Percentiles rank a stretch among this genome's conserved stretches.
These are phyloP conservation scores for Claviceps lovelessii DNA, from an alignment of 2,329 filamentous ascomycete species.

Conservation along the genomic window DNA sequence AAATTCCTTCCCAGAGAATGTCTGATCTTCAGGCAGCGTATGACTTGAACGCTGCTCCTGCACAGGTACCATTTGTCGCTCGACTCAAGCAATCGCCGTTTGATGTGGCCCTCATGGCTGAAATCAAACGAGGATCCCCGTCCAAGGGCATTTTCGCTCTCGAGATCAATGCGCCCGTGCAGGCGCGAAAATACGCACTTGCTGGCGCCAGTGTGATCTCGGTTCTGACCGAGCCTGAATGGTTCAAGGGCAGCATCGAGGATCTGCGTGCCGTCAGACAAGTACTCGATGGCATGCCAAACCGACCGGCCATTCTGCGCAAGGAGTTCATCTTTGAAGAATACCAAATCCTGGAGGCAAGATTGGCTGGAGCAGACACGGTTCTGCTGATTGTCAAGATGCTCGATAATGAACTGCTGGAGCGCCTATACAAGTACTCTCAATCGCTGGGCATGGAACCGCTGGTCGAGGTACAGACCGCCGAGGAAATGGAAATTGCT, in stretches of 20 bases:
- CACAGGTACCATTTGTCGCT: slow-evolving; percentile 65
- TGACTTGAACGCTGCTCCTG: slow-evolving; percentile 69
- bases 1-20: slow-evolving; percentile 69
- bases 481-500: slow-evolving; percentile 81
- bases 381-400: slow-evolving; percentile 97
- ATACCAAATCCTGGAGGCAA: slow-evolving; percentile 91
- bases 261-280: slow-evolving; percentile 78
- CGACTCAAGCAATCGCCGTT: slow-evolving; percentile 71
- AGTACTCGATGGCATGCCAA: slow-evolving; percentile 79
- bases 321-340: slow-evolving; percentile 98
- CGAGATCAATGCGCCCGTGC: slow-evolving; percentile 72
- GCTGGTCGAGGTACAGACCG: slow-evolving; percentile 88
- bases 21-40: slow-evolving; percentile 78
- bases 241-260: slow-evolving; percentile 97
- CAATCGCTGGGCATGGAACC: slow-evolving; percentile 90
- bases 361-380: slow-evolving; percentile 85
- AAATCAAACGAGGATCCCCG: slow-evolving; percentile 92
- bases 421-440: slow-evolving; percentile 75
- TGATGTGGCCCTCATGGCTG: slow-evolving; percentile 85
- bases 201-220: slow-evolving; percentile 95
- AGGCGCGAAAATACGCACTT: slow-evolving; percentile 81
- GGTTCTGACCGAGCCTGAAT: slow-evolving; percentile 94
- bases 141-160: slow-evolving; percentile 92
- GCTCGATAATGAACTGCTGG: slow-evolving; percentile 63
- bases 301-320: slow-evolving; percentile 77